Conservation (phyloP, 140 eudicot genomes). For the Eryngium alpinum region DNA sequence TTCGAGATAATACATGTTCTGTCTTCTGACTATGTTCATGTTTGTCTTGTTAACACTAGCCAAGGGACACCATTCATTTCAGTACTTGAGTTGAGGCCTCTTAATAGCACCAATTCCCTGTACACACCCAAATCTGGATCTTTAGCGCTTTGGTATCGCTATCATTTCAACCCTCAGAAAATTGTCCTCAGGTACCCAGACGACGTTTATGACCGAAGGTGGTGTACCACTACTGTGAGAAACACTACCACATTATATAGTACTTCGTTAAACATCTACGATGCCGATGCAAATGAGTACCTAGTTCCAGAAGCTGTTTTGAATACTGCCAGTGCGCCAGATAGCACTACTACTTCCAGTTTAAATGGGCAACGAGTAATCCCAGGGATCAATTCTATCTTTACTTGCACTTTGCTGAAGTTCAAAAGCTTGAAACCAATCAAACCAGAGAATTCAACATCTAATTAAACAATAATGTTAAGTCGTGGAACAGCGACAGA, state of each 20-base stretch:
- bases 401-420: constrained; percentile 3
- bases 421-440: neutral
- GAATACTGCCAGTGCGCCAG: neutral
- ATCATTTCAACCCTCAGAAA: no score
- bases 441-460: neutral
- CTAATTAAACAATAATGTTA: neutral
- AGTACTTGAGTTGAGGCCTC: neutral
- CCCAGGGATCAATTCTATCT: neutral
- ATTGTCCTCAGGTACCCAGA: neutral
- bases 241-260: no score
- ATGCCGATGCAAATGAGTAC: no score
- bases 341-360: neutral
- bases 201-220: neutral
- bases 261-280: neutral
- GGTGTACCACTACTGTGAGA: no score
- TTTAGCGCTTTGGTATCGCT: neutral
- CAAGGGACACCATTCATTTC: neutral
- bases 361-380: neutral
- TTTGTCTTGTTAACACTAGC: neutral
- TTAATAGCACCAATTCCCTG: neutral
- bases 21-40: neutral
- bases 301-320: neutral
- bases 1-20: neutral
- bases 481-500: neutral
- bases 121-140: neutral